Evolutionary conservation across 257 asterid genomes (phyloP), one percentile per base, ranked within the genome.

Genomic region (Fraxinus pennsylvanica): DNA sequence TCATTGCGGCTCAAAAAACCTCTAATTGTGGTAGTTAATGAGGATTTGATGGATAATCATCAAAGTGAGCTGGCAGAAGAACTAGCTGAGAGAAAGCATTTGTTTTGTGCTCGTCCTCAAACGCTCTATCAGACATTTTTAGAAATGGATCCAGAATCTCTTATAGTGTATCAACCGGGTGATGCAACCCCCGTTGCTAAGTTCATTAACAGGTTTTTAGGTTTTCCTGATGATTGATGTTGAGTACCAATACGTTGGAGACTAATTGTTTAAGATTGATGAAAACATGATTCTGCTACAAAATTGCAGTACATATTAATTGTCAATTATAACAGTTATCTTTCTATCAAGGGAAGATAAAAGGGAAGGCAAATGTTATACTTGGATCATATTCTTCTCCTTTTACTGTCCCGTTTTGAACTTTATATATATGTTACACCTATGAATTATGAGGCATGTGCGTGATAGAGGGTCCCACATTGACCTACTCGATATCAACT

Each of bases 41-140:
- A 93, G 85, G 96, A 95, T 82, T 84, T 95, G 59, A 95, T 95
- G 99, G 99, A 95, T 89, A 95, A 95, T 80, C 99, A 93, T 86
- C 99, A 93, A 84, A 89, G 91, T 2, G 99, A 95, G 84, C 85
- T 95, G 33, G 33, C 33, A 1, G 33, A 30, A 30, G 33, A 30
- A 30, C 33, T 30, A 50, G 98, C 99, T 0, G 92, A 89, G 73
- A 80, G 92, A 82, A 92, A 88, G 41, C 98, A 95, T 78, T 85
- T 95, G 92, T 88, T 89, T 81, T 93, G 93, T 41, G 94, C 97
- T 88, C 86, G 86, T 29, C 99, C 99, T 6, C 91, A 86, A 79
- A 88, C 91, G 1, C 93, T 94, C 17, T 81, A 81, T 57, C 83
- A 84, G 81, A 90, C 90, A 29, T 80, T 94, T 13, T 82, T 84